Conservation (phyloP, 108 stramenopile genomes). For the Skeletonema tropicum region DNA sequence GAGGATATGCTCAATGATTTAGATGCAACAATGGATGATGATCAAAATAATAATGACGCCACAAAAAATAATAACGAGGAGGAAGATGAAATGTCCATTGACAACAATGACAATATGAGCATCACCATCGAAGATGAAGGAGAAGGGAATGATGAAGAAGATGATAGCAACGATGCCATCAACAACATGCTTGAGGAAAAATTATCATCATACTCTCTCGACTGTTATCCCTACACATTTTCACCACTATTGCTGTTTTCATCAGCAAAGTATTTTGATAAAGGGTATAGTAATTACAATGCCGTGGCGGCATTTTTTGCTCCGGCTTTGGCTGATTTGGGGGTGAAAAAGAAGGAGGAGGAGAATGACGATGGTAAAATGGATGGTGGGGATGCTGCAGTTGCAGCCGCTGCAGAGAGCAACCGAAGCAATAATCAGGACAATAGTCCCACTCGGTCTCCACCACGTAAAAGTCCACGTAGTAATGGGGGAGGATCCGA, state of each 20-base stretch:
- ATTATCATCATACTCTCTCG: slow-evolving; percentile 31
- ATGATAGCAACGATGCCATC: slow-evolving; percentile 20
- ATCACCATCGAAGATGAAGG: not conserved
- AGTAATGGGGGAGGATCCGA: not conserved
- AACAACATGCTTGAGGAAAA: slow-evolving; percentile 18
- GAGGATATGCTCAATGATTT: slow-evolving; percentile 2
- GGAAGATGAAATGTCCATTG: slow-evolving; percentile 19
- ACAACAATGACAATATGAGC: not conserved
- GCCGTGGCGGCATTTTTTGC: slow-evolving; percentile 55
- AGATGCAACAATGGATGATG: not conserved
- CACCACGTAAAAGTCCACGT: slow-evolving; percentile 4
- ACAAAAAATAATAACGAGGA: not conserved
- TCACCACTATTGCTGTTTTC: slow-evolving; percentile 55
- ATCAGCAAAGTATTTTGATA: slow-evolving; percentile 41
- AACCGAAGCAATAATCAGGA: not conserved
- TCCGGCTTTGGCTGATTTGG: slow-evolving; percentile 22
- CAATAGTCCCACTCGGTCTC: slow-evolving; percentile 2
- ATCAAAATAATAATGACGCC: not conserved
- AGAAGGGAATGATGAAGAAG: not conserved
- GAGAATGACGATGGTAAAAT: not conserved
- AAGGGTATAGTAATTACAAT: slow-evolving; percentile 58
- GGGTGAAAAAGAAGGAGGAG: not conserved
- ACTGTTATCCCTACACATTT: slow-evolving; percentile 63
- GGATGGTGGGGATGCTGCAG: not conserved
- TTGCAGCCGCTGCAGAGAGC: not conserved